Percentiles rank a stretch among this genome's conserved stretches.
Evolutionary conservation across 176 grass and related monocot species (phyloP).

Genomic region (Zizania latifolia): DNA sequence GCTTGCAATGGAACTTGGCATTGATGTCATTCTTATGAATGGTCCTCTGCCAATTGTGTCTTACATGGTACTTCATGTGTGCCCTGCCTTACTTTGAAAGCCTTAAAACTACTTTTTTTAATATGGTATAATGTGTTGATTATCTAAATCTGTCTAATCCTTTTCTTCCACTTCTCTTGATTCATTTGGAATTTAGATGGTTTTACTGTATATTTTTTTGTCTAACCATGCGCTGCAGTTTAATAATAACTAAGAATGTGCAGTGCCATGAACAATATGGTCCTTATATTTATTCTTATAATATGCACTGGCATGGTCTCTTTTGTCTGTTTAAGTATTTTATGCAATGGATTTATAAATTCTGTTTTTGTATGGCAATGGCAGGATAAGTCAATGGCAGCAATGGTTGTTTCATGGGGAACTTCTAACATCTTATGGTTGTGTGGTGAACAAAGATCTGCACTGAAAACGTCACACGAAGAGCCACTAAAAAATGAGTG

Average conservation of each 20-base stretch:
- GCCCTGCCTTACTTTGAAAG: constrained; percentile 24
- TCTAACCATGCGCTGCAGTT: background rate
- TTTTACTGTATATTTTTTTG: background rate
- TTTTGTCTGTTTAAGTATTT: background rate
- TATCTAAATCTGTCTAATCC: background rate
- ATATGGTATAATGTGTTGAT: background rate
- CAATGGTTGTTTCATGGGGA: constrained; percentile 47
- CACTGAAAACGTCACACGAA: constrained; percentile 22
- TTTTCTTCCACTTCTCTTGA: background rate
- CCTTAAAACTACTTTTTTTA: background rate
- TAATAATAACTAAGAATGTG: background rate
- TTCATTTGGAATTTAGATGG: background rate
- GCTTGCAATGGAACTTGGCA: constrained; percentile 44
- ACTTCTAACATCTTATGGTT: constrained; percentile 46
- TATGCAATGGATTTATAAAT: background rate
- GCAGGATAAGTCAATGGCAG: constrained; percentile 72
- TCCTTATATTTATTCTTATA: background rate
- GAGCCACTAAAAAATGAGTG: constrained; percentile 40
- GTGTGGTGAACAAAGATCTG: constrained; percentile 22
- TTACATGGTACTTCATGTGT: constrained; percentile 46
- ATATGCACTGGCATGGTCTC: background rate
- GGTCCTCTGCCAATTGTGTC: constrained; percentile 55
- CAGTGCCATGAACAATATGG: background rate
- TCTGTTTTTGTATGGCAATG: constrained; percentile 24
- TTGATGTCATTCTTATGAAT: constrained; percentile 71